Base-by-base conservation (phyloP, 1,139 yeast genomes). In the Candida sanyaensis region DNA sequence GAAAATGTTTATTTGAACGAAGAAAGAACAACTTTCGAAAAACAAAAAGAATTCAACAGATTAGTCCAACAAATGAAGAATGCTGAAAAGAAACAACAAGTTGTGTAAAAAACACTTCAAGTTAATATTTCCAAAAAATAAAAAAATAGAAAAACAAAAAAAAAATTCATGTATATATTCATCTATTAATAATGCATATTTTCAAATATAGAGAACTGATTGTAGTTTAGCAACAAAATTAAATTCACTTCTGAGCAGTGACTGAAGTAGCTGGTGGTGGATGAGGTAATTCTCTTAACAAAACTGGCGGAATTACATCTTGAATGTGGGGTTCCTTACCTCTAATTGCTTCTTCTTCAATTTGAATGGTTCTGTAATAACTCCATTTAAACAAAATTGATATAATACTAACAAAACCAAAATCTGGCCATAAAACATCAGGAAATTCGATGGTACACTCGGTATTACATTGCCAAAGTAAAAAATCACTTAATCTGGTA, bases 401-500 rank as follows among this genome's bases (percentile, higher is more conserved):
- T 31, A 66, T 58, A 59, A 75, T 65, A 50, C 67, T 69, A 57
- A 69, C 60, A 37, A 77, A 73, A 27, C 65, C 66, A 58, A 77
- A 81, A 50, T 78, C 76, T 1, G 86, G 85, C 85, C 85, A 81
- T 46, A 81, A 64, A 2, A 73, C 69, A 48, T 73, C 69, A 17
- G 77, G 73, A 55, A 69, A 80, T 45, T 76, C 81, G 44, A 80
- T 73, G 7, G 74, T 72, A 53, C 82, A 76, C 44, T 73, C 69
- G 48, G 69, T 64, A 47, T 70, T 74, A 50, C 81, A 74, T 59
- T 81, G 85, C 85, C 86, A 81, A 47, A 80, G 63, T 78, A 81
- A 73, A 58, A 78, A 81, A n/a, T 81, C 85, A 51, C 83, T 78
- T 48, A 80, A 63, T 46, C 86, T 64, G 1, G 75, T 71, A 53